These are phyloP conservation scores for Kodamaea leandrae DNA, from an alignment of 805 yeast species.

Conservation along the genomic window DNA sequence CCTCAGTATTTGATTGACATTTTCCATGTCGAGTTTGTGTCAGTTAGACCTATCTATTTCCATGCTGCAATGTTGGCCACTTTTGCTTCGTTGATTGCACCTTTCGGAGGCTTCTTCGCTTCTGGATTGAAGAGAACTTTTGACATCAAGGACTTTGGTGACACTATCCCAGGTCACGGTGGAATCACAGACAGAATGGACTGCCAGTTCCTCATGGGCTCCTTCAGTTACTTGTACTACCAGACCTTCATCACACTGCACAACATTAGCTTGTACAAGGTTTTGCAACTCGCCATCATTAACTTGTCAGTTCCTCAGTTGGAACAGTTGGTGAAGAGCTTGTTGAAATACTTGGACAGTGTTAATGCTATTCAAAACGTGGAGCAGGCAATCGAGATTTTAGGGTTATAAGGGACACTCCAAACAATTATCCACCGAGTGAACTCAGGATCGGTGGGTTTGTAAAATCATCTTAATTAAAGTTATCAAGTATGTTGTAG, in stretches of 20 bases:
- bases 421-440: no score
- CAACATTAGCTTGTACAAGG: slow-evolving; percentile 67
- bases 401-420: slow-evolving; percentile 2
- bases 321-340: slow-evolving; percentile 54
- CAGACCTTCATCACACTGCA: slow-evolving; percentile 84
- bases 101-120: slow-evolving; percentile 98
- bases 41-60: slow-evolving; percentile 83
- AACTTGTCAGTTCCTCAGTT: slow-evolving; percentile 68
- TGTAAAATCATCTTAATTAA: slow-evolving; percentile 2
- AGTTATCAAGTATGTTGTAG: not conserved
- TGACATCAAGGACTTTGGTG: slow-evolving; percentile 95
- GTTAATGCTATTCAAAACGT: slow-evolving; percentile 10
- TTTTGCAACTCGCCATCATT: slow-evolving; percentile 72
- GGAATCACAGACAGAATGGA: slow-evolving; percentile 97
- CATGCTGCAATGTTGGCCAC: slow-evolving; percentile 85
- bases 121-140: slow-evolving; percentile 96
- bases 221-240: slow-evolving; percentile 86
- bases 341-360: slow-evolving; percentile 52
- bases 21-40: slow-evolving; percentile 42
- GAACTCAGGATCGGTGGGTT: slow-evolving; percentile 1
- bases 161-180: slow-evolving; percentile 98
- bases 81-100: slow-evolving; percentile 95
- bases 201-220: slow-evolving; percentile 97
- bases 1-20: slow-evolving; percentile 64
- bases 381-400: slow-evolving; percentile 2